Conservation (phyloP, 1,284 basidiomycete species). For the Malassezia psittaci region DNA sequence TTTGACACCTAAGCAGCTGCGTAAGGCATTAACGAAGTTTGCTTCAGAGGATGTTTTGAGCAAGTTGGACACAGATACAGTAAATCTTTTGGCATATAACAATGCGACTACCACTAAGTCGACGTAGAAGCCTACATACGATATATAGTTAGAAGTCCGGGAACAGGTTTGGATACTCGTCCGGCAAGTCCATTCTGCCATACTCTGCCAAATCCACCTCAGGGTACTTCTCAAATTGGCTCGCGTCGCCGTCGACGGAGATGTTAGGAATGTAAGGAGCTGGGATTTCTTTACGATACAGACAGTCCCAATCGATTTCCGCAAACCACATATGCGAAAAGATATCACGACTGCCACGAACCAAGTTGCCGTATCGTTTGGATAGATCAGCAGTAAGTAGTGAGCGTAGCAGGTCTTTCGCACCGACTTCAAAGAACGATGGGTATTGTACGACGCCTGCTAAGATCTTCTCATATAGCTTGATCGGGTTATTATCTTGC, state of each 20-base stretch:
- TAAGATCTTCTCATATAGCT: constrained; percentile 88
- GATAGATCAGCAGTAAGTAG: constrained; percentile 82
- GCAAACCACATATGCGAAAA: constrained; percentile 93
- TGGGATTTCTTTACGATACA: constrained; percentile 75
- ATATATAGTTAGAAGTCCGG: constrained; percentile 30
- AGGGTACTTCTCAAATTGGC: constrained; percentile 42
- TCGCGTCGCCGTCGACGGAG: constrained; percentile 49
- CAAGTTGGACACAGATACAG: constrained; percentile 36
- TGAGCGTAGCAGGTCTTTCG: constrained; percentile 76
- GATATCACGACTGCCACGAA: constrained; percentile 83
- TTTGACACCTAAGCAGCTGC: constrained; percentile 57
- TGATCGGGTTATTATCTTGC: constrained; percentile 58
- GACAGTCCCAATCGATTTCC: constrained; percentile 86
- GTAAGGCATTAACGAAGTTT: constrained; percentile 61
- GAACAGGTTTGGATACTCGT: constrained; percentile 36
- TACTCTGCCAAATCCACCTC: constrained; percentile 43
- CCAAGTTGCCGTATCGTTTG: constrained; percentile 83
- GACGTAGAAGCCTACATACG: neutral
- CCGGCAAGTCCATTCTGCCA: constrained; percentile 27
- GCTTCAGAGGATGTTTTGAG: constrained; percentile 55
- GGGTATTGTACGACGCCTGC: constrained; percentile 82
- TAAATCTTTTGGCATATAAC: constrained; percentile 45
- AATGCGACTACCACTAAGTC: constrained; percentile 29
- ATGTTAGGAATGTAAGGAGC: constrained; percentile 78
- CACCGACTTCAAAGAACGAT: constrained; percentile 66